Evolutionary conservation across 805 yeast genomes (phyloP), one percentile per base, ranked within the genome.

Genomic region (Hanseniaspora lindneri): DNA sequence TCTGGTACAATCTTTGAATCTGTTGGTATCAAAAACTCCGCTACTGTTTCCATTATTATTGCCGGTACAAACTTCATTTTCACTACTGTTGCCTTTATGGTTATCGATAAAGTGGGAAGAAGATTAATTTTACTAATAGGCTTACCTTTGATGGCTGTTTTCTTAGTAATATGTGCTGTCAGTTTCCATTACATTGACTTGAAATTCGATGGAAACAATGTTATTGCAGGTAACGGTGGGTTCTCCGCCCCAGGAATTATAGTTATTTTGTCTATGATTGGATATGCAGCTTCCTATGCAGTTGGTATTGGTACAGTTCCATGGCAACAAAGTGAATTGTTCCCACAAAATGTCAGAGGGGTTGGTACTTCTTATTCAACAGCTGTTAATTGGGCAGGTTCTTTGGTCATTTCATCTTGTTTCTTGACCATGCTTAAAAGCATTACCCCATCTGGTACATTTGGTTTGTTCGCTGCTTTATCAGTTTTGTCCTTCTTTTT

Each of bases 291-390:
- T 2, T 78, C 81, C 47, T 89, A 88, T 62, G 95, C 96, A 42
- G 70, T 85, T 55, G 97, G 97, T 56, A 84, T 88, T 56, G 98
- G 98, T 67, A 88, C 89, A 64, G 92, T 86, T 49, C 96, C 97
- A 50, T 89, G 98, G 98, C 95, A 89, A 62, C 96, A 92, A 61
- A 82, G 89, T 50, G 98, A 89, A 66, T 69, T 89, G 60, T 87
- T 92, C 68, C 92, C 96, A 30, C 95, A 88, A 71, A 76, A 79
- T 53, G 96, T 89, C 29, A 78, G 98, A 63, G 94, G 95, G 51
- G 73, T 86, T 41, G 97, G 97, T 52, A 79, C 87, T 9, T 84
- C 95, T 51, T 80, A 77, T 58, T 87, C 96, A 1, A 85, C 96
- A 11, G 89, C 92, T 14, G 79, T 88, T 39, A 89, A 89, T 68